These are phyloP conservation scores for Candida sanyiensis DNA, from an alignment of 805 yeast species.

Conservation along the genomic window DNA sequence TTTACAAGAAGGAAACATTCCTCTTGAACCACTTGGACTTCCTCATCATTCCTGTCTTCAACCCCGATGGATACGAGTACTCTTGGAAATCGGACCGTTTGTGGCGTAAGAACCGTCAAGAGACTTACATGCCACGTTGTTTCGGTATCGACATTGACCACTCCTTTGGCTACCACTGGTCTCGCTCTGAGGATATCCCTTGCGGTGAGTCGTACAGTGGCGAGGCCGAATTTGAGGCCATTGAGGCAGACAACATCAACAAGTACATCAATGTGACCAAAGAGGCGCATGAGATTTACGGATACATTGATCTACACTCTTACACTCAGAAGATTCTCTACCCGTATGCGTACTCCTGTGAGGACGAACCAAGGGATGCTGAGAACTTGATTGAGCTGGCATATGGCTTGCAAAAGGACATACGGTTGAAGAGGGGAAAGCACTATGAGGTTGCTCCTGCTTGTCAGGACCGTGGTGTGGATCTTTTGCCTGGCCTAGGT, in stretches of 20 bases:
- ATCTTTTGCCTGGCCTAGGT: slow-evolving; percentile 67
- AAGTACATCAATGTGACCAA: slow-evolving; percentile 37
- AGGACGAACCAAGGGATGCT: slow-evolving; percentile 65
- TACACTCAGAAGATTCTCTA: slow-evolving; percentile 78
- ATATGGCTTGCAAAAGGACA: slow-evolving; percentile 71
- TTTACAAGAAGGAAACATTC: slow-evolving; percentile 32
- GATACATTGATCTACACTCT: slow-evolving; percentile 78
- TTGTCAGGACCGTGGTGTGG: slow-evolving; percentile 73
- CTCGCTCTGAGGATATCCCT: slow-evolving; percentile 53
- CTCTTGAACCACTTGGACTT: slow-evolving; percentile 60
- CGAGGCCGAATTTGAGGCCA: slow-evolving; percentile 59
- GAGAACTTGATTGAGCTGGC: slow-evolving; percentile 79
- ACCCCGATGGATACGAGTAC: slow-evolving; percentile 87
- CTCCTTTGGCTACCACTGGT: slow-evolving; percentile 73
- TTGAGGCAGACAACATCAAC: slow-evolving; percentile 49
- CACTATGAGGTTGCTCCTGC: slow-evolving; percentile 69
- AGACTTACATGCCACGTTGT: slow-evolving; percentile 59
- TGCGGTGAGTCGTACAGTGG: slow-evolving; percentile 87
- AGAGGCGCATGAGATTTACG: slow-evolving; percentile 55
- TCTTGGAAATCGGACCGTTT: slow-evolving; percentile 76
- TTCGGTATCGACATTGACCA: slow-evolving; percentile 84
- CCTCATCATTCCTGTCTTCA: slow-evolving; percentile 73
- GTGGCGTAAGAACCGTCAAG: slow-evolving; percentile 88
- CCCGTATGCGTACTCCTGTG: slow-evolving; percentile 80
- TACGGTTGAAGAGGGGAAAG: slow-evolving; percentile 58